These are phyloP conservation scores for Salix arbutifolia DNA, from an alignment of 345 rosid species.

Conservation along the genomic window DNA sequence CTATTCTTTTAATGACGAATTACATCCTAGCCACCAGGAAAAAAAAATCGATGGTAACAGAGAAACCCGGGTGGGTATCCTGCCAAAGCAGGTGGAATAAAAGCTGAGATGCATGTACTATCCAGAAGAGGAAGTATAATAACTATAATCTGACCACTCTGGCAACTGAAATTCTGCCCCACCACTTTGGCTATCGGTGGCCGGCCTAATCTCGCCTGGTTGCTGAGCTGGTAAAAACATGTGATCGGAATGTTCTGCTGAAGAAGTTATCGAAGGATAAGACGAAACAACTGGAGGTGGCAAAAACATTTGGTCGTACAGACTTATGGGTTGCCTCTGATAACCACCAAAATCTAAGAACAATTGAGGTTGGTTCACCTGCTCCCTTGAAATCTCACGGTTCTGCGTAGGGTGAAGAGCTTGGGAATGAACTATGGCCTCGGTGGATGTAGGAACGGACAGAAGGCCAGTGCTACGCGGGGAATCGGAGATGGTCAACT, in stretches of 20 bases:
- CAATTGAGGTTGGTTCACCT: conserved; percentile 4
- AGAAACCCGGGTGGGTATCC: background rate
- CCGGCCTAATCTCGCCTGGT: conserved; percentile 5
- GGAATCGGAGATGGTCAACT: conserved; percentile 35
- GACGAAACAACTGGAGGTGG: conserved; percentile 32
- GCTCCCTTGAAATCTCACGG: conserved; percentile 10
- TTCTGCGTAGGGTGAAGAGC: background rate
- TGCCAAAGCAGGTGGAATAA: background rate
- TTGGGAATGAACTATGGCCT: conserved; percentile 25
- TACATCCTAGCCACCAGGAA: no score
- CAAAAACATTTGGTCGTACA: conserved; percentile 38
- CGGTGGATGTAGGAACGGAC: conserved; percentile 28
- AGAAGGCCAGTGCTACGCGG: conserved; percentile 21
- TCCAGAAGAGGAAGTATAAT: conserved; percentile 22
- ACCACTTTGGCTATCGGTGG: background rate
- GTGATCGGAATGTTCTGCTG: conserved; percentile 16
- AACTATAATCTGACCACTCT: conserved; percentile 26
- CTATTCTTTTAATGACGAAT: no score
- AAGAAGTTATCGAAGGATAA: conserved; percentile 11
- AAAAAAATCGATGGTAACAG: no score
- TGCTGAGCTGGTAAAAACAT: conserved; percentile 8
- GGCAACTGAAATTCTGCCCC: background rate
- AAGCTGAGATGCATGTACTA: background rate
- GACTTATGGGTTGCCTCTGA: conserved; percentile 21
- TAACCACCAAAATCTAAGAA: conserved; percentile 16